Conservation (phyloP, 179 eudicot genomes). For the Camellia oleifera region DNA sequence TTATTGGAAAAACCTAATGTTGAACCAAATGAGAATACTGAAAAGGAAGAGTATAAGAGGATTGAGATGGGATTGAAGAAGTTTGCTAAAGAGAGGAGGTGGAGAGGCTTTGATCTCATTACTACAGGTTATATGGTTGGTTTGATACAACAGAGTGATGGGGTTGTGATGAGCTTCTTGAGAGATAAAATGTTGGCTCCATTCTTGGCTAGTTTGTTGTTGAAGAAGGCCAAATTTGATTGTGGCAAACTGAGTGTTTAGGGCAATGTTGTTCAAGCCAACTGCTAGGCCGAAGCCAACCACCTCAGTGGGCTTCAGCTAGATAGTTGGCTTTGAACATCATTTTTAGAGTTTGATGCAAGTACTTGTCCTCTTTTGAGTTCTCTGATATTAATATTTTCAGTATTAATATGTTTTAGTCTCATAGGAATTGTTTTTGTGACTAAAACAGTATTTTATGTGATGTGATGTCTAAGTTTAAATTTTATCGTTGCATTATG, state of each 20-base stretch:
- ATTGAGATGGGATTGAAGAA: conserved; percentile 28
- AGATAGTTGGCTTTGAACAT: too few relatives aligned
- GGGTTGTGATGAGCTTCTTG: conserved; percentile 18
- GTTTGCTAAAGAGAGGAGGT: conserved; percentile 32
- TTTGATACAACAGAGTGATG: conserved; percentile 19
- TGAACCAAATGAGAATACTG: not conserved
- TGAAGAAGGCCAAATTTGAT: conserved; percentile 37
- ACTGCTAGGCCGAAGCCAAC: too few relatives aligned
- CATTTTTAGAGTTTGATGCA: too few relatives aligned
- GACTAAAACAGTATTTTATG: too few relatives aligned
- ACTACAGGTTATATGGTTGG: conserved; percentile 27
- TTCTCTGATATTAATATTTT: too few relatives aligned
- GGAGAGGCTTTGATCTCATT: conserved; percentile 30
- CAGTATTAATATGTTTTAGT: too few relatives aligned
- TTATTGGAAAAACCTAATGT: conserved; percentile 13
- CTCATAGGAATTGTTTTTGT: too few relatives aligned
- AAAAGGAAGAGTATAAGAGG: conserved; percentile 20
- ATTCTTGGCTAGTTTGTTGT: conserved; percentile 18
- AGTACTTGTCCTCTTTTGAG: too few relatives aligned
- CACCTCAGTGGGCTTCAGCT: too few relatives aligned
- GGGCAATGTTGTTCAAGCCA: too few relatives aligned
- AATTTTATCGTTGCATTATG: too few relatives aligned
- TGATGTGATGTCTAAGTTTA: too few relatives aligned
- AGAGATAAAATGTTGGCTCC: conserved; percentile 31
- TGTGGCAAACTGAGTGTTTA: conserved; percentile 26